These are phyloP conservation scores for Trichoderma sp. DNA, from an alignment of 2,329 filamentous ascomycete genomes.

Conservation along the genomic window DNA sequence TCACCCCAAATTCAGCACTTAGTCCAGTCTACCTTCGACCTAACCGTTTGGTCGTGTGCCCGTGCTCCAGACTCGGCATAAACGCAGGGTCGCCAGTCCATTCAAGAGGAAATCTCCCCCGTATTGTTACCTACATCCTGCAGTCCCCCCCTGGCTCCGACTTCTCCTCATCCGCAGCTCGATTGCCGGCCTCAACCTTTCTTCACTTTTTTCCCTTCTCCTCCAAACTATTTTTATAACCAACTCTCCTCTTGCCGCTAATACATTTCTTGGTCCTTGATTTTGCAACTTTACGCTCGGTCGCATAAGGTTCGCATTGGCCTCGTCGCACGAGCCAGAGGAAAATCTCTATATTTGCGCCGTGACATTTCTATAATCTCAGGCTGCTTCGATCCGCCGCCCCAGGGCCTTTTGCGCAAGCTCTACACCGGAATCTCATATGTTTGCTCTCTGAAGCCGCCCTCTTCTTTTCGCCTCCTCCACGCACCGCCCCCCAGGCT, in stretches of 20 bases:
- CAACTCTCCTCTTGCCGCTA: background rate
- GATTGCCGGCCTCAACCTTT: background rate
- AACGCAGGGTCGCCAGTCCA: background rate
- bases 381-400: conserved; percentile 1
- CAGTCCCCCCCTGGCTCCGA: background rate
- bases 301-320: background rate
- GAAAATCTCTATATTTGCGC: background rate
- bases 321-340: background rate
- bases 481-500: background rate
- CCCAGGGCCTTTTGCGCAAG: background rate
- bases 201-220: background rate
- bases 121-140: background rate
- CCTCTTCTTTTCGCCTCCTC: background rate
- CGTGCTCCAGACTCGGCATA: conserved; percentile 6
- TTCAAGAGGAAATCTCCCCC: background rate
- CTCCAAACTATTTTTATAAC: background rate
- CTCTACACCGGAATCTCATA: background rate
- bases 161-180: background rate
- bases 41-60: conserved; percentile 7
- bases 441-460: conserved; percentile 10
- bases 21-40: background rate
- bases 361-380: background rate
- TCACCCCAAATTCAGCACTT: background rate
- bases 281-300: background rate
- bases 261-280: background rate